Conservation (phyloP, 495 filamentous ascomycete species). For the Tuber umbilicatum region DNA sequence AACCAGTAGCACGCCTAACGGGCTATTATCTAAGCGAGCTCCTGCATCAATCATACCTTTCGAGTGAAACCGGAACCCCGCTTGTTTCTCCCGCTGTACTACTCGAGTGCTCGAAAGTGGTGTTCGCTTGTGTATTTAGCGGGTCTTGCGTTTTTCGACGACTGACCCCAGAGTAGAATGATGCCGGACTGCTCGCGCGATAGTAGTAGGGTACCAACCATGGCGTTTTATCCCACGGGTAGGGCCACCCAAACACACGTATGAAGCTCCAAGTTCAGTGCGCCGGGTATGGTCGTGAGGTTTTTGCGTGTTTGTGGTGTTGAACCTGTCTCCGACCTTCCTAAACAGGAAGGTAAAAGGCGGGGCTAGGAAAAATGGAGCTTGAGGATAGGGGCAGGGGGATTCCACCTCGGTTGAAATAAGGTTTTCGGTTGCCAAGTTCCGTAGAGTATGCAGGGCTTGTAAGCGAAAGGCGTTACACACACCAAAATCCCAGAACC, state of each 20-base stretch:
- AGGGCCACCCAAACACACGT: neutral
- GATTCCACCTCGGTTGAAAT: too few species aligned
- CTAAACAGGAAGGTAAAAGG: too few species aligned
- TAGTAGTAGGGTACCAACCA: neutral
- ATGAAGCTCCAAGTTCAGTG: neutral
- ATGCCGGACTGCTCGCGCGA: neutral
- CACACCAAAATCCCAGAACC: too few species aligned
- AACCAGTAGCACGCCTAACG: neutral
- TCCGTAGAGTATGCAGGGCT: too few species aligned
- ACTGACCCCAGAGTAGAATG: neutral
- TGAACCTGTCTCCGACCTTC: neutral
- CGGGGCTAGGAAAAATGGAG: too few species aligned
- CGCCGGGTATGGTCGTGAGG: neutral
- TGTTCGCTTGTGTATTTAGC: neutral
- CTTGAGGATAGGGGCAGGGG: too few species aligned
- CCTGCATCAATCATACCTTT: too few species aligned
- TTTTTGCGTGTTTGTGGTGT: neutral
- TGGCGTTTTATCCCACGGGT: neutral
- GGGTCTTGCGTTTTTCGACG: neutral
- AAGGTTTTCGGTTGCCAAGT: too few species aligned
- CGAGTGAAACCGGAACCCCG: too few species aligned
- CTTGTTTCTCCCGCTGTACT: neutral
- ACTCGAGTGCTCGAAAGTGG: neutral
- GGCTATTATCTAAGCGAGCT: neutral
- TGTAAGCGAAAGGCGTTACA: too few species aligned